phyloP scores from a whole-genome alignment of 176 grass and related monocot species.

The Themeda triandra region DNA sequence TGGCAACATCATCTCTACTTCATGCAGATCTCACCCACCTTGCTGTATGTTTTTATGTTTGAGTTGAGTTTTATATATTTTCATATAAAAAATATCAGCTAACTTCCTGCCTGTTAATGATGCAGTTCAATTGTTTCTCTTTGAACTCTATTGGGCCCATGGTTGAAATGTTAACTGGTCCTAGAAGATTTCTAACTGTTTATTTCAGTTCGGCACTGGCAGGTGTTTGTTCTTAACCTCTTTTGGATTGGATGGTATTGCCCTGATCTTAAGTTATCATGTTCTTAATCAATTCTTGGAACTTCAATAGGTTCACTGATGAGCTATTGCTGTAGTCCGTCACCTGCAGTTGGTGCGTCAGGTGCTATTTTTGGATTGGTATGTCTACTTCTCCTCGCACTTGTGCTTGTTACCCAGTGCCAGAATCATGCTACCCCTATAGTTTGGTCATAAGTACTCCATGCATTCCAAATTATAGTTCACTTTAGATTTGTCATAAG shows the following conservation, averaged over 20 bases:
- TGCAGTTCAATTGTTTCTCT: slow-evolving; percentile 93
- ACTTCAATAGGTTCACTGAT: slow-evolving; percentile 73
- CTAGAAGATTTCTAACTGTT: slow-evolving; percentile 69
- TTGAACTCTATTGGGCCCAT: slow-evolving; percentile 87
- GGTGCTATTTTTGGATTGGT: slow-evolving; percentile 95
- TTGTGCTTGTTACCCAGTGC: neutral
- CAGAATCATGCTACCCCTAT: neutral
- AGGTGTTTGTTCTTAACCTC: slow-evolving; percentile 45
- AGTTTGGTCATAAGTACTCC: neutral
- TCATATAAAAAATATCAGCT: neutral
- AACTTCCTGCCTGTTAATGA: slow-evolving; percentile 20
- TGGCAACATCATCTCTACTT: slow-evolving; percentile 79
- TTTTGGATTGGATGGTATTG: neutral
- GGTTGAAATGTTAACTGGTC: slow-evolving; percentile 70
- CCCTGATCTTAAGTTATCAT: slow-evolving; percentile 9
- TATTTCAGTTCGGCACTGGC: slow-evolving; percentile 79
- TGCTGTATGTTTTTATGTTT: slow-evolving; percentile 47
- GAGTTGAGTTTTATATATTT: neutral
- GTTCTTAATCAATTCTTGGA: slow-evolving; percentile 20
- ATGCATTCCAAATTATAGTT: neutral
- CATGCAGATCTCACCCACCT: slow-evolving; percentile 84
- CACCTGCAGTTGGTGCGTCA: slow-evolving; percentile 80
- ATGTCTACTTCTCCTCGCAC: slow-evolving; percentile 8
- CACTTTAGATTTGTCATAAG: neutral
- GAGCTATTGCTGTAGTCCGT: slow-evolving; percentile 61